phyloP scores from a whole-genome alignment of 179 eudicot species.

The Amaranthus tricolor region DNA sequence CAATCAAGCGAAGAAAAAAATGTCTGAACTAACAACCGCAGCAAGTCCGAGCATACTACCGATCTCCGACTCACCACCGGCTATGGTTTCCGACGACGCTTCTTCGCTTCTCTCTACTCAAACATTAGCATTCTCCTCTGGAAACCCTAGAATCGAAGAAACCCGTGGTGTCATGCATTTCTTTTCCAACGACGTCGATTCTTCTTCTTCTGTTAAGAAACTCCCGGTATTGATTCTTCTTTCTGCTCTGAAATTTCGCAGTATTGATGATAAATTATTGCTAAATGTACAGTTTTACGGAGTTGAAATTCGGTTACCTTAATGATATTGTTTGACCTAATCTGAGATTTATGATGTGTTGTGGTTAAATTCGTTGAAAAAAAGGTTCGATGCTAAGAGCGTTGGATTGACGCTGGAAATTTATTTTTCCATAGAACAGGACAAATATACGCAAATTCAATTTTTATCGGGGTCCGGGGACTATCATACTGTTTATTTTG shows the following conservation, averaged over 20 bases:
- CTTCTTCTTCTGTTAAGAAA: constrained; percentile 35
- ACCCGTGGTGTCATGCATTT: constrained; percentile 72
- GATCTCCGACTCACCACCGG: constrained; percentile 16
- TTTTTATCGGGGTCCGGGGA: neutral
- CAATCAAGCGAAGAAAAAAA: too few relatives aligned
- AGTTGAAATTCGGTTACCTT: neutral
- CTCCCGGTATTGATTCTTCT: constrained; percentile 49
- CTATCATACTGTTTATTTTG: neutral
- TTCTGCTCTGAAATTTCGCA: neutral
- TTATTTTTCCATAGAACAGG: neutral
- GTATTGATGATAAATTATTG: neutral
- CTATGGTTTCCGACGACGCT: constrained; percentile 27
- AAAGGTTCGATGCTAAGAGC: neutral
- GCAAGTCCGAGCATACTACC: constrained; percentile 5
- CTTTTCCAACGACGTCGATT: constrained; percentile 40
- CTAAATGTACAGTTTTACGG: neutral
- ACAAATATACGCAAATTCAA: neutral
- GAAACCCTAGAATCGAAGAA: constrained; percentile 93
- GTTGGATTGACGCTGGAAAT: neutral
- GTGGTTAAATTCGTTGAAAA: neutral
- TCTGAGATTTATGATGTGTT: too few relatives aligned
- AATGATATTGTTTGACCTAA: neutral
- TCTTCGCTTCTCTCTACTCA: constrained; percentile 32
- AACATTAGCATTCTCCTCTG: constrained; percentile 66
- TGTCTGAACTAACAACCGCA: neutral